Evolutionary conservation across 2,329 filamentous ascomycete genomes (phyloP), one percentile per base, ranked within the genome.

Genomic region (Nothomitra cinnamomea): DNA sequence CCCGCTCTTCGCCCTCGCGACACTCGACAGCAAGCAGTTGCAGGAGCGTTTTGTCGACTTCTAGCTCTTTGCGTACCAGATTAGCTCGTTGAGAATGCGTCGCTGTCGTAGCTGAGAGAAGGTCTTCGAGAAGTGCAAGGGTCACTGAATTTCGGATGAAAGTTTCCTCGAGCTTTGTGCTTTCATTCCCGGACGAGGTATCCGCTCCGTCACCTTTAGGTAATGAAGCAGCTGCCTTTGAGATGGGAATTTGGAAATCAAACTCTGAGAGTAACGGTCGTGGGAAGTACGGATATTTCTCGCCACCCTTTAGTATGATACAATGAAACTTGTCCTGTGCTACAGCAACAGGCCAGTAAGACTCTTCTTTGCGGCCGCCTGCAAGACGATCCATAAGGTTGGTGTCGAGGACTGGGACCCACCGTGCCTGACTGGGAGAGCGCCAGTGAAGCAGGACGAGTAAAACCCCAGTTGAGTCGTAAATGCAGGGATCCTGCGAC

Each of bases 231-330:
- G 70, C 66, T 3, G 70, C 66, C 1, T 78, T 78, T 2, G 79
- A 78, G 35, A 95, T 71, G 0, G 94, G 92, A 17, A 98, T 78
- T 43, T 83, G 80, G 65, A 98, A 94, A 50, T 88, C 86, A 63
- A 98, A 98, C 65, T 98, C 92, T 42, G 83, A 89, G 36, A 98
- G 81, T 38, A 95, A 72, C 1, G 87, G 89, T 8, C 85, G 82
- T 10, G 87, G 92, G 69, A 90, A 96, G 70, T 92, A 95, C 0
- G 90, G 89, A 63, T 95, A 87, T 63, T 83, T 79, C 64, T 98
- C 92, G 36, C 85, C 85, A 57, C 92, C 92, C 70, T 98, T 98
- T 63, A 98, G 81, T 61, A 98, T 96, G 69, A 98, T 95, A 70
- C 94, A 98, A 73, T 96, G 90, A 68, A 98, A 98, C 63, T 85